phyloP scores from a whole-genome alignment of 2,329 filamentous ascomycete genomes.

The Trichophaea hybrida region DNA sequence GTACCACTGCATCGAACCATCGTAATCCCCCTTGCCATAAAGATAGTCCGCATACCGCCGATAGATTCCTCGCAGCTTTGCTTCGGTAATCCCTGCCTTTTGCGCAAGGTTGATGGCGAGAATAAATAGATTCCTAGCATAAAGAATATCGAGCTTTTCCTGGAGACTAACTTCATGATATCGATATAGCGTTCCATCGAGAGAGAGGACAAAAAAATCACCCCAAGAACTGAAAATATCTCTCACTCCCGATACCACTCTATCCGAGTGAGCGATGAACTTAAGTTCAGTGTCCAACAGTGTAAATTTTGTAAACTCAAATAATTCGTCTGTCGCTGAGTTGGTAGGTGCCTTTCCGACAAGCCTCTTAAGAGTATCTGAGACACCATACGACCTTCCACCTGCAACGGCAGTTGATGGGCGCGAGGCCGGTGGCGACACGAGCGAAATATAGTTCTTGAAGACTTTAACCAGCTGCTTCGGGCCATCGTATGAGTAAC shows the following conservation, averaged over 20 bases:
- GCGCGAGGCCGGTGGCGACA: conserved; percentile 53
- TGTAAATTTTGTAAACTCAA: conserved; percentile 77
- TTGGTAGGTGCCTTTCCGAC: conserved; percentile 54
- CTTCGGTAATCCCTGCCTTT: conserved; percentile 61
- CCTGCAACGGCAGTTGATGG: conserved; percentile 30
- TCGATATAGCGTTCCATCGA: conserved; percentile 74
- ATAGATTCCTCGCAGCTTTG: conserved; percentile 80
- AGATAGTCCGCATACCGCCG: conserved; percentile 86
- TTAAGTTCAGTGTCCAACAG: conserved; percentile 83
- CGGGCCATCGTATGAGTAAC: conserved; percentile 78
- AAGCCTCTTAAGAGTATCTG: conserved; percentile 50
- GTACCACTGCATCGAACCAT: conserved; percentile 98
- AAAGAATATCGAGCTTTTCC: conserved; percentile 83
- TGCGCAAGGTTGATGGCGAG: conserved; percentile 85
- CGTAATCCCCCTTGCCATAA: conserved; percentile 90
- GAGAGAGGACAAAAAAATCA: conserved; percentile 74
- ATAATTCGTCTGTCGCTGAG: conserved; percentile 48
- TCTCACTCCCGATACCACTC: conserved; percentile 65
- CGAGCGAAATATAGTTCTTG: conserved; percentile 72
- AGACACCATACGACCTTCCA: conserved; percentile 21
- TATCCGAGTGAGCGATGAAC: conserved; percentile 78
- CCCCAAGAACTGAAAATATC: conserved; percentile 78
- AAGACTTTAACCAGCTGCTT: conserved; percentile 71
- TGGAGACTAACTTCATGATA: conserved; percentile 85
- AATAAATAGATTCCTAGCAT: conserved; percentile 83